Conservation (phyloP, 78 protist genomes). For the Tieghemostelium lacteum region DNA sequence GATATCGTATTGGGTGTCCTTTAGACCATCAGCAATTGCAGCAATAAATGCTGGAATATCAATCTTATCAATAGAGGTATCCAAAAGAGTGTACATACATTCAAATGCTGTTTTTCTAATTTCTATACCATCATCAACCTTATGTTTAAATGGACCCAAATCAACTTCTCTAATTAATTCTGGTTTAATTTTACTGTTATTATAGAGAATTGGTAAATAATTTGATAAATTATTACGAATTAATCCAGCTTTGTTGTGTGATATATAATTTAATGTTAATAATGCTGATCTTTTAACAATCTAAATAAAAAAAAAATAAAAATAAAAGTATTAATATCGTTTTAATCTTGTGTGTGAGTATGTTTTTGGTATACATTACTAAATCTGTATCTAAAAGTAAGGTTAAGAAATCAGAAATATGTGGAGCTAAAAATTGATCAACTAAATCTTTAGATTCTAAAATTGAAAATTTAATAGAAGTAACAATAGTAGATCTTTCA, state of each 20-base stretch:
- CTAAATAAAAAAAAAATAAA: neutral
- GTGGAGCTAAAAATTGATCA: conserved; percentile 60
- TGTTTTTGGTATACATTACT: neutral
- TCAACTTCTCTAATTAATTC: conserved; percentile 92
- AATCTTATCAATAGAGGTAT: conserved; percentile 64
- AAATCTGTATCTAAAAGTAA: conserved; percentile 80
- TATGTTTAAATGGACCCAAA: conserved; percentile 97
- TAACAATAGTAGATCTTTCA: conserved; percentile 82
- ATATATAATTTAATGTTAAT: conserved; percentile 88
- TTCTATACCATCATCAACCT: conserved; percentile 97
- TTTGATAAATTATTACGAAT: conserved; percentile 48
- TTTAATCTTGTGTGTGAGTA: neutral
- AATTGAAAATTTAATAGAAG: conserved; percentile 88
- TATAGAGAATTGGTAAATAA: conserved; percentile 86
- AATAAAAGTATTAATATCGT: neutral
- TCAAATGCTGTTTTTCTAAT: conserved; percentile 91
- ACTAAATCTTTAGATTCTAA: conserved; percentile 59
- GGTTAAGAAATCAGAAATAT: conserved; percentile 55
- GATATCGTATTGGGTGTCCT: conserved; percentile 90
- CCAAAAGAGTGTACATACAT: conserved; percentile 94
- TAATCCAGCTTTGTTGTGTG: conserved; percentile 87
- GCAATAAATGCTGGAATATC: conserved; percentile 63
- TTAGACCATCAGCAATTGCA: conserved; percentile 83
- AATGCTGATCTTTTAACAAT: conserved; percentile 91
- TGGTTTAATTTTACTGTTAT: conserved; percentile 80